Evolutionary conservation across 129 eudicot species (phyloP).

Genomic region (Flaveria bidentis): DNA sequence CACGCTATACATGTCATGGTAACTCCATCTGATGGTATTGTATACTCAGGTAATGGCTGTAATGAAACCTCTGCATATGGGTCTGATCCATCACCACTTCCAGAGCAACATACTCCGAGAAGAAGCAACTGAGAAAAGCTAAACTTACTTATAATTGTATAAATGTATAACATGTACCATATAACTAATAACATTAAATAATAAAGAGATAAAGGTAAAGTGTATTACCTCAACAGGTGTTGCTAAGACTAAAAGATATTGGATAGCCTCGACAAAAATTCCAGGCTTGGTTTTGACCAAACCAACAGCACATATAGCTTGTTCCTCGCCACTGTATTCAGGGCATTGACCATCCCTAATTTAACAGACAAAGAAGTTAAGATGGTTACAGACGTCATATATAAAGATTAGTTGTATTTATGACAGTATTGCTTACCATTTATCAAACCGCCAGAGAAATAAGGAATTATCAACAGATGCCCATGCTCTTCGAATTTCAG

Average conservation of each 20-base stretch:
- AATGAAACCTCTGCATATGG: conserved; percentile 92
- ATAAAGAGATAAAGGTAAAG: background rate
- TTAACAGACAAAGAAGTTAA: conserved; percentile 14
- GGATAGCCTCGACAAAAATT: conserved; percentile 92
- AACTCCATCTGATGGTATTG: conserved; percentile 94
- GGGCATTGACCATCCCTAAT: conserved; percentile 97
- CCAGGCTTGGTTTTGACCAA: conserved; percentile 85
- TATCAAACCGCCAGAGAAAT: conserved; percentile 97
- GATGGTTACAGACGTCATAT: background rate
- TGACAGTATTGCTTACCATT: conserved; percentile 52
- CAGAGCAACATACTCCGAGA: conserved; percentile 94
- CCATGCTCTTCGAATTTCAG: conserved; percentile 99
- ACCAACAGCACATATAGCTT: conserved; percentile 97
- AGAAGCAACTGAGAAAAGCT: conserved; percentile 66
- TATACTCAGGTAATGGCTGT: conserved; percentile 84
- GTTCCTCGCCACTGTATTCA: conserved; percentile 93
- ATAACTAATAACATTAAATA: conserved; percentile 2
- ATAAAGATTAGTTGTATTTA: background rate
- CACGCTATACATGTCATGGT: conserved; percentile 92
- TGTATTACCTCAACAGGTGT: conserved; percentile 87
- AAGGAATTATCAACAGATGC: conserved; percentile 93
- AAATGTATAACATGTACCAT: conserved; percentile 6
- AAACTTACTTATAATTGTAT: conserved; percentile 1
- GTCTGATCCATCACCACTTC: conserved; percentile 85
- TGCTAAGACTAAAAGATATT: conserved; percentile 86